A percentile compares a stretch with the other conserved stretches of the same genome.
Evolutionary conservation across 495 filamentous ascomycete genomes (phyloP).

Genomic region (Aspergillus ostianus): DNA sequence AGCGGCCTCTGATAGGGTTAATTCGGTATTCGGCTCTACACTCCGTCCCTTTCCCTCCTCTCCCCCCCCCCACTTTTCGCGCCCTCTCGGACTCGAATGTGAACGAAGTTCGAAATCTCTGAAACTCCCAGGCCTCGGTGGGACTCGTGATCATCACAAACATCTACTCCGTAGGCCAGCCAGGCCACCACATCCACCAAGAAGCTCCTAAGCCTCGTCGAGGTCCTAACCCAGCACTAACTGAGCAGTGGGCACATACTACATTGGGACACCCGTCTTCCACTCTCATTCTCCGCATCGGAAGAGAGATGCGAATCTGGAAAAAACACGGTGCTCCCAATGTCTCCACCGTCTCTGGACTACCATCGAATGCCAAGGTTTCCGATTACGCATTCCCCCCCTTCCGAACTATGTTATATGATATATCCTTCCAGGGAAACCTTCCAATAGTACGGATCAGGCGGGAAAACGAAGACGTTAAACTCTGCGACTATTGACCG

Average conservation of each 20-base stretch:
- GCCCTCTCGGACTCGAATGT: not conserved
- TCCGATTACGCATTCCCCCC: constrained; percentile 14
- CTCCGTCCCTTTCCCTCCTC: not conserved
- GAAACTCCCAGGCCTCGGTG: not conserved
- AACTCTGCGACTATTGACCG: constrained; percentile 1
- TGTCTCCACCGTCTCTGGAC: too few species aligned
- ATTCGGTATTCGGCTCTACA: not conserved
- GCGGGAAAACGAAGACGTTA: too few species aligned
- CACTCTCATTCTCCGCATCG: too few species aligned
- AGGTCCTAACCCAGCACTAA: not conserved
- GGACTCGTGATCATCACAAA: constrained; percentile 2
- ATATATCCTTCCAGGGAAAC: not conserved
- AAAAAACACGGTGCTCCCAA: too few species aligned
- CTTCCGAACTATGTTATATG: constrained; percentile 3
- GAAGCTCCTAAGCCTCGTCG: not conserved
- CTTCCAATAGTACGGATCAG: not conserved
- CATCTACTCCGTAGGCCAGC: not conserved
- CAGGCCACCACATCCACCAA: not conserved
- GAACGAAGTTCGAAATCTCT: not conserved
- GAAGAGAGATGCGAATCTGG: too few species aligned
- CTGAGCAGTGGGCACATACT: too few species aligned
- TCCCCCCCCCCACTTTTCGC: not conserved
- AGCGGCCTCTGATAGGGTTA: not conserved
- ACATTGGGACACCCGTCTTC: too few species aligned
- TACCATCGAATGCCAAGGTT: constrained; percentile 7